These are phyloP conservation scores for Cylindrotheca closterium DNA, from an alignment of 108 stramenopile species.

Conservation along the genomic window DNA sequence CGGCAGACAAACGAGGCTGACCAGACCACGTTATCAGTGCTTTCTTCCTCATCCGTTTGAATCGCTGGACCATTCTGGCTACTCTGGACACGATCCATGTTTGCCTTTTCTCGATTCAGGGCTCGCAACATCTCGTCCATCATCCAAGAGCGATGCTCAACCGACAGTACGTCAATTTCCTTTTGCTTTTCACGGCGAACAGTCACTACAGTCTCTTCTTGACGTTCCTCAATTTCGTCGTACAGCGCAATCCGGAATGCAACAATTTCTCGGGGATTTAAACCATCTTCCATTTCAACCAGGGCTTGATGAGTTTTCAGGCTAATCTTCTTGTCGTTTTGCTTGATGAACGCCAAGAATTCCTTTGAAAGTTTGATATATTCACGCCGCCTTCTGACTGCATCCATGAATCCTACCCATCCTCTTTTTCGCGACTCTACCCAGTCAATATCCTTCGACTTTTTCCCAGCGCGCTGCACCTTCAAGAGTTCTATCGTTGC, in stretches of 20 bases:
- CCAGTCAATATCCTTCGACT: background rate
- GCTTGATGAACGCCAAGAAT: slow-evolving; percentile 7
- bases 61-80: slow-evolving; percentile 2
- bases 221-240: slow-evolving; percentile 4
- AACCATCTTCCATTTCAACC: slow-evolving; percentile 50
- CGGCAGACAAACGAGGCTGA: slow-evolving; percentile 32
- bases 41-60: background rate
- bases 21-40: slow-evolving; percentile 13
- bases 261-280: slow-evolving; percentile 50
- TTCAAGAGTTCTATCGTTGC: slow-evolving; percentile 40
- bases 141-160: slow-evolving; percentile 37
- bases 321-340: slow-evolving; percentile 1
- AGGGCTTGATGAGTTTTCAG: slow-evolving; percentile 26
- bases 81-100: slow-evolving; percentile 3
- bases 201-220: background rate
- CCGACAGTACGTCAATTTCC: slow-evolving; percentile 27
- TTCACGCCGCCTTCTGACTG: slow-evolving; percentile 30
- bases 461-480: slow-evolving; percentile 7
- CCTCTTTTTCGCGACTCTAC: slow-evolving; percentile 30
- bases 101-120: slow-evolving; percentile 24
- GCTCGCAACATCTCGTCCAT: slow-evolving; percentile 43
- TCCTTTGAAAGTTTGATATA: slow-evolving; percentile 43
- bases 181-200: background rate
- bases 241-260: slow-evolving; percentile 60
- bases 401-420: slow-evolving; percentile 49